Evolutionary conservation across 495 filamentous ascomycete species (phyloP).

Genomic region (Ascobolus immersus): DNA sequence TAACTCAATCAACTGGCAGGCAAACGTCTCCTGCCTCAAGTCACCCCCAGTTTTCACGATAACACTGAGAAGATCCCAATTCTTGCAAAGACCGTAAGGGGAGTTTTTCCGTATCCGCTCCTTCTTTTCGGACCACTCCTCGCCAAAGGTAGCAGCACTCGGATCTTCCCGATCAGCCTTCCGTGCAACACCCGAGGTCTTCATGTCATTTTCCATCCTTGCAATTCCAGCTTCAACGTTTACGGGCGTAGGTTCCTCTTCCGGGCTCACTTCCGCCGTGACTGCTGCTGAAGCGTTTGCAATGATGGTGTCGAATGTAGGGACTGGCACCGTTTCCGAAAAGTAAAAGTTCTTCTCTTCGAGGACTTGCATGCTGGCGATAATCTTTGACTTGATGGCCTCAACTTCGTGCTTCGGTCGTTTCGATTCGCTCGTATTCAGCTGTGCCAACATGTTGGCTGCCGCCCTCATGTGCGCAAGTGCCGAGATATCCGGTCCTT

Average conservation of each 20-base stretch:
- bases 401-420: slow-evolving; percentile 45
- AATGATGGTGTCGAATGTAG: slow-evolving; percentile 50
- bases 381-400: slow-evolving; percentile 49
- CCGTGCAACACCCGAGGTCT: slow-evolving; percentile 47
- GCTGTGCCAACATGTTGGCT: slow-evolving; percentile 52
- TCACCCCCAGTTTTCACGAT: slow-evolving; percentile 61
- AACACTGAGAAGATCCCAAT: slow-evolving; percentile 55
- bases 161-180: slow-evolving; percentile 56
- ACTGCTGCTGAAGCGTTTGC: slow-evolving; percentile 25
- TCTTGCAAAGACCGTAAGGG: slow-evolving; percentile 53
- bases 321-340: slow-evolving; percentile 26
- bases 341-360: slow-evolving; percentile 51
- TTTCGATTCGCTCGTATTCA: slow-evolving; percentile 46
- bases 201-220: slow-evolving; percentile 58
- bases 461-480: slow-evolving; percentile 57
- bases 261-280: slow-evolving; percentile 15
- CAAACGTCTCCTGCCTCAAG: slow-evolving; percentile 52
- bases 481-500: slow-evolving; percentile 46
- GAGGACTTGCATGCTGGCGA: slow-evolving; percentile 60
- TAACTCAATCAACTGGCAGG: slow-evolving; percentile 48
- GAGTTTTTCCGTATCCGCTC: slow-evolving; percentile 50
- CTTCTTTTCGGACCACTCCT: slow-evolving; percentile 50
- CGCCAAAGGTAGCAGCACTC: slow-evolving; percentile 54
- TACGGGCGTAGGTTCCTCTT: slow-evolving; percentile 18
- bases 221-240: slow-evolving; percentile 42